Conservation (phyloP, 1,139 yeast species). For the Debaryomyces coudertii region DNA sequence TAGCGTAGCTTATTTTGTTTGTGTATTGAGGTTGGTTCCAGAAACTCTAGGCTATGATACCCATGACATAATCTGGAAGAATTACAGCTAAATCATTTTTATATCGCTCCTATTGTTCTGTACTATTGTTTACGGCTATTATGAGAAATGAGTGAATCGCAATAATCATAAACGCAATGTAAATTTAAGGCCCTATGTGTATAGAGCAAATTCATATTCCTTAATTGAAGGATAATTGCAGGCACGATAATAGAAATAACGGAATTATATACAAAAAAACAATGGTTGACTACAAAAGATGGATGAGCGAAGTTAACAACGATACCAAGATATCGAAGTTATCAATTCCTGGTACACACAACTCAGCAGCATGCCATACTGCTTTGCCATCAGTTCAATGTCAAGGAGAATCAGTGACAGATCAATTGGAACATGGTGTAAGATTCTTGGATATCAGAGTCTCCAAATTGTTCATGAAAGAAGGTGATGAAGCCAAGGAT, state of each 20-base stretch:
- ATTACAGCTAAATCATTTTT: slow-evolving; percentile 2
- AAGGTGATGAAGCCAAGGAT: slow-evolving; percentile 53
- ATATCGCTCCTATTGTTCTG: slow-evolving; percentile 3
- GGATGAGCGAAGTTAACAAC: slow-evolving; percentile 62
- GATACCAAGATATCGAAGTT: slow-evolving; percentile 54
- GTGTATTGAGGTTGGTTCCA: slow-evolving; percentile 31
- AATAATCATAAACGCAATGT: slow-evolving; percentile 3
- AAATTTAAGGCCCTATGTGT: slow-evolving; percentile 1
- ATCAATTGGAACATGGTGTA: slow-evolving; percentile 72
- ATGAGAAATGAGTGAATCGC: slow-evolving; percentile 5
- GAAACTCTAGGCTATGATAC: slow-evolving; percentile 36
- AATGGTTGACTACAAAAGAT: slow-evolving; percentile 49
- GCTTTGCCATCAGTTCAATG: slow-evolving; percentile 81
- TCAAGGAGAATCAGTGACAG: slow-evolving; percentile 62
- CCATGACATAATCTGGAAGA: slow-evolving; percentile 35
- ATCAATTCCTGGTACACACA: slow-evolving; percentile 81
- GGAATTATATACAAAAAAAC: background rate
- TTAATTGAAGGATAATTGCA: background rate
- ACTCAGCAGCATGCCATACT: slow-evolving; percentile 73
- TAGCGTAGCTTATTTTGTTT: slow-evolving; percentile 24
- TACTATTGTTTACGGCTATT: slow-evolving; percentile 1
- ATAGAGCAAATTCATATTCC: background rate
- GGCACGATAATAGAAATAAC: background rate
- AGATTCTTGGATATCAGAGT: slow-evolving; percentile 72
- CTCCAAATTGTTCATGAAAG: slow-evolving; percentile 58